Conservation (phyloP, 345 rosid genomes). For the Cardamine occulta region DNA sequence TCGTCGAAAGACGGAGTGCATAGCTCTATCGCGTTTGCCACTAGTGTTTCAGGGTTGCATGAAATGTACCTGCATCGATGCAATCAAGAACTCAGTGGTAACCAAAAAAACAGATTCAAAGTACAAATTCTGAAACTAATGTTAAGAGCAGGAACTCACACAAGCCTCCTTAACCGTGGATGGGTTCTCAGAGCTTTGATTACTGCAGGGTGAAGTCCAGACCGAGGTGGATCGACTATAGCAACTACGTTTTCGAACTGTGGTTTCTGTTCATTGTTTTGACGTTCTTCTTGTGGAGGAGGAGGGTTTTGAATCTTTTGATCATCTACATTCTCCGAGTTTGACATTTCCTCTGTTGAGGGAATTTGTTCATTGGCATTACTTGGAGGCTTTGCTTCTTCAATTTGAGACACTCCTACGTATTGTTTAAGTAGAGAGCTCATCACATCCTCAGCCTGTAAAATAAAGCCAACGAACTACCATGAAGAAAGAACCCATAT, state of each 20-base stretch:
- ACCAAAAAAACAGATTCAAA: background rate
- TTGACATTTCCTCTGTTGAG: constrained; percentile 46
- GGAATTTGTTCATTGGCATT: constrained; percentile 37
- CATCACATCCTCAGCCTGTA: constrained; percentile 91
- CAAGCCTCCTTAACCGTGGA: constrained; percentile 67
- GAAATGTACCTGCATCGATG: constrained; percentile 71
- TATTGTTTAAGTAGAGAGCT: constrained; percentile 80
- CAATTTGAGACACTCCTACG: constrained; percentile 44
- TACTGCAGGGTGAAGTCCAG: constrained; percentile 87
- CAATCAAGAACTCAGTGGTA: background rate
- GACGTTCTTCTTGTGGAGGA: constrained; percentile 49
- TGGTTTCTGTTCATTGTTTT: constrained; percentile 21
- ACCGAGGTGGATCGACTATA: constrained; percentile 96
- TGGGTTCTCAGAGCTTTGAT: constrained; percentile 83
- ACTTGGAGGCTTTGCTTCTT: constrained; percentile 50
- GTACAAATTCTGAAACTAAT: background rate
- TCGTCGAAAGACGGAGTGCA: constrained; percentile 80
- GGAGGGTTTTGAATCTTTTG: constrained; percentile 25
- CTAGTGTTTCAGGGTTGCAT: constrained; percentile 92
- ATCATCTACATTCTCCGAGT: constrained; percentile 44
- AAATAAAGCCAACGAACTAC: background rate
- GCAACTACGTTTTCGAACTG: constrained; percentile 85
- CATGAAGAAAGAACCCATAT: constrained; percentile 16
- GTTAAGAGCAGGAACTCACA: constrained; percentile 60
- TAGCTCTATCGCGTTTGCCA: constrained; percentile 91